Evolutionary conservation across 2,329 filamentous ascomycete species (phyloP).

Genomic region (Fusarium sororula): DNA sequence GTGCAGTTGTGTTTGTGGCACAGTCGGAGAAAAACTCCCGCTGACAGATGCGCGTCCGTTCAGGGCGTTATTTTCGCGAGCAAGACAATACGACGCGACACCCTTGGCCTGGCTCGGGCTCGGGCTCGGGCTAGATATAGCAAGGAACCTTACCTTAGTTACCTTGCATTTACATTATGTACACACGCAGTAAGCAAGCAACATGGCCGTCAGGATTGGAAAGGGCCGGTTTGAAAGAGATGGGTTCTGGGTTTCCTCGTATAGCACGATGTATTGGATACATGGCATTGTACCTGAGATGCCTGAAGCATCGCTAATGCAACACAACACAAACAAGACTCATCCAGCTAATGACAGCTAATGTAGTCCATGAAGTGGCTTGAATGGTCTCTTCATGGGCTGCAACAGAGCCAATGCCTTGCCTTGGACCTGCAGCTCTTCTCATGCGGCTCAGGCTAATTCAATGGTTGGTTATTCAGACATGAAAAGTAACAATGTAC

Average conservation of each 20-base stretch:
- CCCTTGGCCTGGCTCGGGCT: not conserved
- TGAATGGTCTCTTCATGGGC: not conserved
- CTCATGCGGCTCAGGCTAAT: not conserved
- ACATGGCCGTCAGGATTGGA: not conserved
- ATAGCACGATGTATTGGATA: not conserved
- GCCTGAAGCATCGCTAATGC: not conserved
- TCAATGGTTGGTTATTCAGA: not conserved
- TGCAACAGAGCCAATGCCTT: not conserved
- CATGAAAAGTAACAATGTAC: not conserved
- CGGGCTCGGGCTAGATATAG: not conserved
- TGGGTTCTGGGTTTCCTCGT: not conserved
- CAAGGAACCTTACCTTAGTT: not conserved
- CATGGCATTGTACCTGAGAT: not conserved
- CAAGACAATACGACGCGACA: not conserved
- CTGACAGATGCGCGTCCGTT: slow-evolving; percentile 3
- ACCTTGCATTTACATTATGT: not conserved
- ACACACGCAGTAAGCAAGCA: not conserved
- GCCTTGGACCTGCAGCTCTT: not conserved
- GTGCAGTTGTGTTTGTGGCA: not conserved
- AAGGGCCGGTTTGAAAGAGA: not conserved
- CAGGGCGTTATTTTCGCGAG: slow-evolving; percentile 19
- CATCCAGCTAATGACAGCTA: not conserved
- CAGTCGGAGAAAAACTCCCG: not conserved
- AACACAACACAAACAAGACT: not conserved
- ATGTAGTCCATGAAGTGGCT: not conserved